A percentile compares a stretch with the other conserved stretches of the same genome.
Conservation (phyloP, 2,329 filamentous ascomycete genomes). For the Penicillium sp. region DNA sequence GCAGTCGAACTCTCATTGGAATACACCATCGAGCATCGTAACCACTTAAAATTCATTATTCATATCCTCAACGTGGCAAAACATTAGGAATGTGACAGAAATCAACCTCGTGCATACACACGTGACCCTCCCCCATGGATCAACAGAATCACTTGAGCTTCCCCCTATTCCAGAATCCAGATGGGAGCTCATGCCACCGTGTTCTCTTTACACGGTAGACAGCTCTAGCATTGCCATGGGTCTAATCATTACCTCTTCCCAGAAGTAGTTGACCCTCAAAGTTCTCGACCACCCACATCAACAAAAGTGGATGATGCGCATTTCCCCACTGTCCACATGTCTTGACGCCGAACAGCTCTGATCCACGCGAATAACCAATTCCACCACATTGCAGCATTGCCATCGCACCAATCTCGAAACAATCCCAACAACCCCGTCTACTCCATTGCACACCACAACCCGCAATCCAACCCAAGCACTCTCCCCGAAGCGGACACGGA, state of each 20-base stretch:
- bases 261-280: neutral
- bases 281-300: neutral
- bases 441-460: neutral
- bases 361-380: slow-evolving; percentile 9
- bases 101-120: neutral
- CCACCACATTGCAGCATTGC: neutral
- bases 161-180: slow-evolving; percentile 17
- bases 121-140: slow-evolving; percentile 17
- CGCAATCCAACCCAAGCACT: neutral
- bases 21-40: no score
- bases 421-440: neutral
- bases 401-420: neutral
- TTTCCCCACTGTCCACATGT: slow-evolving; percentile 18
- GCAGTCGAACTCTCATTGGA: no score
- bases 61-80: no score
- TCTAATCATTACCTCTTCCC: neutral
- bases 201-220: slow-evolving; percentile 15
- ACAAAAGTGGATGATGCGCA: slow-evolving; percentile 11
- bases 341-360: slow-evolving; percentile 10
- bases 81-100: neutral
- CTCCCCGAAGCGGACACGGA: neutral
- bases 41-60: no score
- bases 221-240: neutral
- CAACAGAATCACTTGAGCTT: slow-evolving; percentile 17
- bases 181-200: slow-evolving; percentile 24